Conservation (phyloP, 352 stramenopile species). For the Phytophthora europaea region DNA sequence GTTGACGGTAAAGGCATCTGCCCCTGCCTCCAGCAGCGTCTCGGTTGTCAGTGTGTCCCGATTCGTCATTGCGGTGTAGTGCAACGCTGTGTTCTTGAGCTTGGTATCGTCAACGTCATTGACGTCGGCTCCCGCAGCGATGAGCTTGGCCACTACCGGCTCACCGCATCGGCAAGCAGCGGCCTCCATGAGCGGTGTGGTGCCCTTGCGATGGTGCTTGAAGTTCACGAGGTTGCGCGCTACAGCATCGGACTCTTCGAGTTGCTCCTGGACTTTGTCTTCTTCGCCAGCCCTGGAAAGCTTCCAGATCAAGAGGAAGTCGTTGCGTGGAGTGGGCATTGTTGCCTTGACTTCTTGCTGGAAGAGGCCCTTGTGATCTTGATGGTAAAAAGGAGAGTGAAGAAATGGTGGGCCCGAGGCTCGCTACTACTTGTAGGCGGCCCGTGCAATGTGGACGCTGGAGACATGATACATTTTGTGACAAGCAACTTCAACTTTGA, state of each 20-base stretch:
- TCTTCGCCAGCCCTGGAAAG: slow-evolving; percentile 38
- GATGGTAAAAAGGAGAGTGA: too few relatives aligned
- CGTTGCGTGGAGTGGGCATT: slow-evolving; percentile 42
- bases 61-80: slow-evolving; percentile 62
- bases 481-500: slow-evolving; percentile 29
- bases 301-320: slow-evolving; percentile 45
- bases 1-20: slow-evolving; percentile 65
- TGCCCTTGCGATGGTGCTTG: slow-evolving; percentile 56
- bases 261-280: slow-evolving; percentile 34
- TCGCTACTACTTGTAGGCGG: slow-evolving; percentile 1
- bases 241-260: slow-evolving; percentile 43
- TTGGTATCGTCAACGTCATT: slow-evolving; percentile 50
- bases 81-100: slow-evolving; percentile 67
- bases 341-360: not conserved
- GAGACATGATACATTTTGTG: slow-evolving; percentile 39
- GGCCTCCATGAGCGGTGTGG: slow-evolving; percentile 78
- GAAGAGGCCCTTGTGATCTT: too few relatives aligned
- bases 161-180: slow-evolving; percentile 54
- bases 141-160: slow-evolving; percentile 53
- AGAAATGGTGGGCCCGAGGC: too few relatives aligned
- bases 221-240: slow-evolving; percentile 46
- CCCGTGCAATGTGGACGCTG: slow-evolving; percentile 29
- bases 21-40: slow-evolving; percentile 60
- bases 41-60: slow-evolving; percentile 56
- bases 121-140: slow-evolving; percentile 59